Evolutionary conservation across 441 rosid genomes (phyloP).

Genomic region (Theobroma grandiflorum): DNA sequence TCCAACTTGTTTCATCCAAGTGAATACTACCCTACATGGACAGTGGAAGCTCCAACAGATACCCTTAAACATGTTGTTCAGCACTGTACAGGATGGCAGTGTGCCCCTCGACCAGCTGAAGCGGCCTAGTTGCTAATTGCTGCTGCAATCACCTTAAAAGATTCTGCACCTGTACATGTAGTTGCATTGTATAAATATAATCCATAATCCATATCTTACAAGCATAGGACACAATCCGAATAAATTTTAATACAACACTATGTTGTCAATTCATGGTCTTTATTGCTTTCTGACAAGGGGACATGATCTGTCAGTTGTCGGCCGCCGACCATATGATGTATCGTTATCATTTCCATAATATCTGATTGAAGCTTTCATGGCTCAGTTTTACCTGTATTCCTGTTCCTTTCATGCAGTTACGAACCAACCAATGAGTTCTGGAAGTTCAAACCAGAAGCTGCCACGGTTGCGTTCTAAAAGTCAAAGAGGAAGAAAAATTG

Average conservation of each 20-base stretch:
- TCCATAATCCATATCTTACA: neutral
- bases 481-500: neutral
- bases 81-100: constrained; percentile 77
- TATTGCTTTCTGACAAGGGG: neutral
- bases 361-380: neutral
- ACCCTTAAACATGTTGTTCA: constrained; percentile 71
- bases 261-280: neutral
- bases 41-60: constrained; percentile 68
- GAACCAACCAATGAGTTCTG: neutral
- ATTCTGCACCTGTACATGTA: neutral
- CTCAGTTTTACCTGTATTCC: neutral
- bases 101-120: constrained; percentile 62
- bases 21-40: constrained; percentile 77
- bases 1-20: constrained; percentile 64
- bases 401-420: neutral
- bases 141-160: neutral
- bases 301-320: neutral
- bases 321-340: neutral
- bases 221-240: neutral
- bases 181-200: neutral
- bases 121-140: neutral
- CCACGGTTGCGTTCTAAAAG: neutral
- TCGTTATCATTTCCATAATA: neutral
- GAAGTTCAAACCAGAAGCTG: neutral
- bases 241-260: too few relatives aligned